Base-by-base conservation (phyloP, 2,329 filamentous ascomycete genomes). In the Emergomyces africanus region DNA sequence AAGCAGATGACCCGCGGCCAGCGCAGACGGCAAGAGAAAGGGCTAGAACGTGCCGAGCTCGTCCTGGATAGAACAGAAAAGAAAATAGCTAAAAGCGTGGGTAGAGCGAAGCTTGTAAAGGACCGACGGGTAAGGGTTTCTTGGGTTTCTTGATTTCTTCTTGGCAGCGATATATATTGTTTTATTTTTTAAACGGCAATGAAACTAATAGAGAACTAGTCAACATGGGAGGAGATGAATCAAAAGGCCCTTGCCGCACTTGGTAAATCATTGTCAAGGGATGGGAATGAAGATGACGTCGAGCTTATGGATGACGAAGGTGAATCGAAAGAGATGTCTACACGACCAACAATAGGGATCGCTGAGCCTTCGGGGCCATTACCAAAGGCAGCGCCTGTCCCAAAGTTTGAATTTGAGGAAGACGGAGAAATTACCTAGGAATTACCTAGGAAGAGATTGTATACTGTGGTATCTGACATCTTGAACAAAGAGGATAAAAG, bases 21-120 rank as follows among this genome's bases (percentile, higher is more conserved):
- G 68, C 74, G 78, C 5, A 64, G 77, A 57, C 76, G 83, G 48
- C 80, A 79, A 54, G 74, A 81, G 63, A 79, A 78, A 66, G 79
- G 77, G 20, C 69, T 84, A 48, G 81, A 83, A 64, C 75, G 78
- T 61, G 83, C 80, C 8, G 81, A 81, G 60, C 72, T 75, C 18
- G 75, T 79, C 41, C 70, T 79, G 61, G 80, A 81, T 61, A 82
- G 79, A 68, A 67, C 79, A 48, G 79, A 82, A 69, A 76, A 75
- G 48, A 85, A 84, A 68, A 72, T 80, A 37, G 71, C 74, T 23
- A 81, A 80, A 65, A 83, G 81, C 63, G 63, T 78, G 50, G 71
- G 68, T 10, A 77, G 75, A 60, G 77, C 72, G 39, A 79, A 77
- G 66, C 73, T 66, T 44, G 73, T 82, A 42, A 76, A 78, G 61